Evolutionary conservation across 2,329 filamentous ascomycete genomes (phyloP).

Genomic region (Botrytis aclada): DNA sequence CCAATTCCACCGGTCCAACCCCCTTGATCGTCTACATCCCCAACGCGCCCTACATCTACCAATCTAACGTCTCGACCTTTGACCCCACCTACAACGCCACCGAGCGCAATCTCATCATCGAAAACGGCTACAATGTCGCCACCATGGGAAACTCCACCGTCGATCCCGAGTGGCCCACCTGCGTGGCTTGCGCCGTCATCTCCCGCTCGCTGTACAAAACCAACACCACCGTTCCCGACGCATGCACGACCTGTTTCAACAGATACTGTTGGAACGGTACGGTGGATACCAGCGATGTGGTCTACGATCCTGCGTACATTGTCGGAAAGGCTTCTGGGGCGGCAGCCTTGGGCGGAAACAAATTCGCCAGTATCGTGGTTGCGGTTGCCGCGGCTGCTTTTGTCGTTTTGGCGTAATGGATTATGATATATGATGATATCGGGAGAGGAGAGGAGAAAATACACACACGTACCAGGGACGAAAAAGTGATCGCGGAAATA

Average conservation of each 20-base stretch:
- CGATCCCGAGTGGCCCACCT: slow-evolving; percentile 73
- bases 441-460: background rate
- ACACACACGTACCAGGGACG: background rate
- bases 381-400: background rate
- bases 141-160: slow-evolving; percentile 79
- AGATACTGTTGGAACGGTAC: slow-evolving; percentile 88
- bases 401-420: background rate
- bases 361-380: background rate
- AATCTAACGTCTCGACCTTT: slow-evolving; percentile 79
- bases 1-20: slow-evolving; percentile 54
- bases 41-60: slow-evolving; percentile 73
- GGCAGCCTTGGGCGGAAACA: background rate
- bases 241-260: slow-evolving; percentile 73
- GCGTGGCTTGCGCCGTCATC: slow-evolving; percentile 84
- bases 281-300: slow-evolving; percentile 25
- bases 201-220: slow-evolving; percentile 72
- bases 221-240: slow-evolving; percentile 62
- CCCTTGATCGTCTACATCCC: slow-evolving; percentile 86
- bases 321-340: slow-evolving; percentile 15
- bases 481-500: background rate
- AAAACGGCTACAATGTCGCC: slow-evolving; percentile 80
- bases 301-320: slow-evolving; percentile 30
- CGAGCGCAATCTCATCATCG: slow-evolving; percentile 75
- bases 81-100: slow-evolving; percentile 58
- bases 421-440: background rate